A percentile compares a stretch with the other conserved stretches of the same genome.
These are phyloP conservation scores for Aspergillus proliferans DNA, from an alignment of 2,329 filamentous ascomycete genomes.

Conservation along the genomic window DNA sequence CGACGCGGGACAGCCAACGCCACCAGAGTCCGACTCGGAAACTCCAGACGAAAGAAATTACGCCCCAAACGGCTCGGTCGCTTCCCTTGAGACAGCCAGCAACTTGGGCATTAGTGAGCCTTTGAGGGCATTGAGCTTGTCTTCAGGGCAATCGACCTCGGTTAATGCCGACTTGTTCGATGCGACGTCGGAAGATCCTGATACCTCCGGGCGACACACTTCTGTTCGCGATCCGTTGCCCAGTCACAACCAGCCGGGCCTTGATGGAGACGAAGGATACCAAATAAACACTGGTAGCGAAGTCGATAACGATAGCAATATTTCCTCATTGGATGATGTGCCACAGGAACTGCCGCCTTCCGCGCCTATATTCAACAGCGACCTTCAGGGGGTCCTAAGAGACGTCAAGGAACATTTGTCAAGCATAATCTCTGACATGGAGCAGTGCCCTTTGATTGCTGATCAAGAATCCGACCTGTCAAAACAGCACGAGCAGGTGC, in stretches of 20 bases:
- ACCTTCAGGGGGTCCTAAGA: constrained; percentile 1
- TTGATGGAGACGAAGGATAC: background rate
- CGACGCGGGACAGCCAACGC: background rate
- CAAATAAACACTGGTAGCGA: background rate
- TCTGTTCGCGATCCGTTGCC: background rate
- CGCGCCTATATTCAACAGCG: constrained; percentile 3
- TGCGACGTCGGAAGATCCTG: background rate
- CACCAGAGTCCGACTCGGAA: background rate
- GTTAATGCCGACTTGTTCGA: background rate
- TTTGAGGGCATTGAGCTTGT: background rate
- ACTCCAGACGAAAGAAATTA: background rate
- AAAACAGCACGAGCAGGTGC: background rate
- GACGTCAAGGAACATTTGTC: constrained; percentile 3
- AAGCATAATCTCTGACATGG: background rate
- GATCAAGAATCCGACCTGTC: background rate
- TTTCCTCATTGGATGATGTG: background rate
- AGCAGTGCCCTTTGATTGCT: background rate
- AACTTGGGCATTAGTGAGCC: background rate
- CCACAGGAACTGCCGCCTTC: background rate
- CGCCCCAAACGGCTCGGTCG: background rate
- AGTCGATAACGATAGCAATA: background rate
- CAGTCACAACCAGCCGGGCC: background rate
- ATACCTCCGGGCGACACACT: background rate
- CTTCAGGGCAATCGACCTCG: background rate
- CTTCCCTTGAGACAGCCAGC: background rate